Base-by-base conservation (phyloP, 495 filamentous ascomycete genomes). In the Hypoxylon crocopeplum region DNA sequence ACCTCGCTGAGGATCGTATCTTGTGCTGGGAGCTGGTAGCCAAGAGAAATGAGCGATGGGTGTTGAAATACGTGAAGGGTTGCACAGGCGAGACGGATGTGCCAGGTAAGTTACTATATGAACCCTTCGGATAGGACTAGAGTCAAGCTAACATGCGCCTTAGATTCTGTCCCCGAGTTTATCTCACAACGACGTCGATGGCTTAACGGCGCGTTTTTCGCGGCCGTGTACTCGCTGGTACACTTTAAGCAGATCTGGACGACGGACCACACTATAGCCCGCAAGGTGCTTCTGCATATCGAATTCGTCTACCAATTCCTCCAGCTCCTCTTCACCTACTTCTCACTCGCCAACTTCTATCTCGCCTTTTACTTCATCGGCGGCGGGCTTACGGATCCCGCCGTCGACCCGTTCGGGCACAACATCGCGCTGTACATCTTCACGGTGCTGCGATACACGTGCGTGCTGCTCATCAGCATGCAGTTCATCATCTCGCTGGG, bases 121-220 rank as follows among this genome's bases (percentile, higher is more conserved):
- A 38, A 38, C 4, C 15, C 5, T 3, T 5, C 13, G 4, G 2
- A 38, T 17, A 17, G 11, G 10, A 38, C 3, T 5, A 16, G 13
- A 38, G 13, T 5, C 59, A 53, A 67, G 38, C 25, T 24, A 44
- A 46, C 61, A 72, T 41, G 29, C n/a, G 17, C 27, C 13, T 4
- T 25, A 84, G 89, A 91, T 69, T 64, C 87, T 1, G 87, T 92
- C 5, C 88, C 95, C 10, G 95, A 99, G 66, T 98, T 98, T 59
- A 92, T 99, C 59, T 97, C 92, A 0, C 95, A 99, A 69, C 86
- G 95, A 48, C 83, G 95, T 56, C 84, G 95, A 64, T 99, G 94
- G 95, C 84, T 99, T 19, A 99, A 99, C 73, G 95, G 95, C 64
- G 95, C 95, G 48, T 97, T 98, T 80, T 99, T 99, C 72, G 95